These are phyloP conservation scores for Eimeria sp. DNA, from an alignment of 169 alveolate genomes.

Conservation along the genomic window DNA sequence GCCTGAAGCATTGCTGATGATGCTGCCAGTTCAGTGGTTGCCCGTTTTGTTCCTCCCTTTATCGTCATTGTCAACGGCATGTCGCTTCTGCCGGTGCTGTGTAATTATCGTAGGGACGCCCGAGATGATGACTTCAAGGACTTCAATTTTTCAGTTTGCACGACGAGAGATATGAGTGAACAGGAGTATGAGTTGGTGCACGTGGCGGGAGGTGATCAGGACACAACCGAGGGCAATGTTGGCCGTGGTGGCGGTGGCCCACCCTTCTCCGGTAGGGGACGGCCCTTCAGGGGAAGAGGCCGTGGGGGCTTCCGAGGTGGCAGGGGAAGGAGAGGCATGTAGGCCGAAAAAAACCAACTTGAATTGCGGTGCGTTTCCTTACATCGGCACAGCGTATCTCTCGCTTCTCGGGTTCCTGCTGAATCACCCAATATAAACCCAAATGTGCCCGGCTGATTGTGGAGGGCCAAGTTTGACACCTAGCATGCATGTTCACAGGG, in stretches of 20 bases:
- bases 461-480: neutral
- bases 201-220: conserved; percentile 35
- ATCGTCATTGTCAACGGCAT: neutral
- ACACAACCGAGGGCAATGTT: conserved; percentile 13
- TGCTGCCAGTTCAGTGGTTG: too few species aligned
- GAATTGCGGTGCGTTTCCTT: neutral
- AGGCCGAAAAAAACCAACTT: neutral
- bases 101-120: conserved; percentile 14
- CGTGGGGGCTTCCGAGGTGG: conserved; percentile 62
- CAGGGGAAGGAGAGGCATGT: conserved; percentile 56
- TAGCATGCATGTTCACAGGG: neutral
- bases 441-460: neutral
- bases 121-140: conserved; percentile 63
- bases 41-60: neutral
- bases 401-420: neutral
- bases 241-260: conserved; percentile 28
- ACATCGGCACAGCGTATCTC: neutral
- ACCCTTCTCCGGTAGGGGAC: conserved; percentile 28
- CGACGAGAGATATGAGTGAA: conserved; percentile 55
- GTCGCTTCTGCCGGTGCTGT: neutral
- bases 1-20: neutral
- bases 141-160: conserved; percentile 68
- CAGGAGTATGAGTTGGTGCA: conserved; percentile 65
- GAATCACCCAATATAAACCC: neutral
- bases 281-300: conserved; percentile 41